Base-by-base conservation (phyloP, 768 basidiomycete genomes). In the Tubosaeta sp. region DNA sequence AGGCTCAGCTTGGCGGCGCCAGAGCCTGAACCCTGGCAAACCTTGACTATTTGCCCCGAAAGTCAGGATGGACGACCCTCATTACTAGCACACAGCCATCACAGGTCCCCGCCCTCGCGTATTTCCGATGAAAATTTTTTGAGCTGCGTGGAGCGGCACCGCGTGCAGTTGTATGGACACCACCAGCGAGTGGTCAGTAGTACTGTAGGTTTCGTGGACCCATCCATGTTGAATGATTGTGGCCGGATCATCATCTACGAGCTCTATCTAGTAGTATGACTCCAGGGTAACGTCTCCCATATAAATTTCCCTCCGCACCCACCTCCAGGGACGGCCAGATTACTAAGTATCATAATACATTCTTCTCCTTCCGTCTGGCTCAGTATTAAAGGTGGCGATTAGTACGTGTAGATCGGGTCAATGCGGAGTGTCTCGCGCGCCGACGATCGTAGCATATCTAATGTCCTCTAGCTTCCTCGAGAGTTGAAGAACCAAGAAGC, bases 401-500 rank as follows among this genome's bases (percentile, higher is more conserved):
- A 53, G 52, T 62, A 69, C 48, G 53, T 54, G 59, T 69, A 70
- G 66, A 65, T 65, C 64, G 57, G 53, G 49, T 60, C 51, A 50
- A 37, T 56, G 56, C 51, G 37, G 51, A 52, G 57, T 43, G 42
- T 45, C 44, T 45, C 46, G 27, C 47, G 19, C 44, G 53, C 50
- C 59, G 51, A 48, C 54, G 46, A 59, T 50, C 50, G n/a, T 37
- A 45, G 49, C 42, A 51, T 33, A 37, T 49, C 58, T 50, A 55
- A 52, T 43, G 34, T 51, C 48, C 56, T 58, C 62, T 64, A 72
- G 56, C 63, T 64, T 80, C 73, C 86, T 68, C 87, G 84, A 59
- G 88, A 84, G 69, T 86, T 88, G 78, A 93, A 93, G 73, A 93
- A 93, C 91, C 91, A 93, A 52, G 91, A 93, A 48, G 91, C 88